Evolutionary conservation across 2,329 filamentous ascomycete genomes (phyloP), one percentile per base, ranked within the genome.

Genomic region (Aureobasidium sp.): DNA sequence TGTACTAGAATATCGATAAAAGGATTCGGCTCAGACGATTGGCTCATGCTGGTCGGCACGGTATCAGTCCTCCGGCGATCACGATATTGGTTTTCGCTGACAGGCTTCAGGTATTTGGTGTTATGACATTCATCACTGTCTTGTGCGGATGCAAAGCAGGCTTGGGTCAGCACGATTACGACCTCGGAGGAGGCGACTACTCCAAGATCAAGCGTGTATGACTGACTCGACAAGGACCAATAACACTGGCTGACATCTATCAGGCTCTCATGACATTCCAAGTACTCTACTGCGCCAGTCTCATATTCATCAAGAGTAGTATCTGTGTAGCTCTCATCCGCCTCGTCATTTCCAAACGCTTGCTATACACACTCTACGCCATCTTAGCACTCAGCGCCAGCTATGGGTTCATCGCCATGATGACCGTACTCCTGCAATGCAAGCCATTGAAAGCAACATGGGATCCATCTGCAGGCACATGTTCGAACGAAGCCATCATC

Each of bases 251-350:
- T 61, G n/a, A 63, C 43, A 15, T 27, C 24, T 5, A 12, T 1
- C 26, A 63, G 61, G 47, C 44, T 20, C 36, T 59, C 26, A 43
- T 59, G 41, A 52, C 55, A 10, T 57, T 52, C 32, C 47, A 63
- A 29, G 15, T 44, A 13, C 29, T 63, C 24, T 63, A 63, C 48
- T 52, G 46, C 24, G 34, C 47, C 29, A 59, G 46, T 53, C 55
- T 63, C 17, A 63, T 59, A 8, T 63, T 63, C 34, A 41, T 63
- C 29, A 63, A 63, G n/a, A 52, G 44, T 6, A 63, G 62, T 20
- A 63, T 63, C 32, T 63, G 62, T 20, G 34, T 63, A 3, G 55
- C 62, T 15, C 55, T 63, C 9, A 59, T 63, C 32, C 62, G 62
- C 12, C 55, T 63, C 3, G 48, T 44, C 27, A 37, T 43, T 12